Conservation (phyloP, 2,329 filamentous ascomycete species). For the Fusarium sp. region DNA sequence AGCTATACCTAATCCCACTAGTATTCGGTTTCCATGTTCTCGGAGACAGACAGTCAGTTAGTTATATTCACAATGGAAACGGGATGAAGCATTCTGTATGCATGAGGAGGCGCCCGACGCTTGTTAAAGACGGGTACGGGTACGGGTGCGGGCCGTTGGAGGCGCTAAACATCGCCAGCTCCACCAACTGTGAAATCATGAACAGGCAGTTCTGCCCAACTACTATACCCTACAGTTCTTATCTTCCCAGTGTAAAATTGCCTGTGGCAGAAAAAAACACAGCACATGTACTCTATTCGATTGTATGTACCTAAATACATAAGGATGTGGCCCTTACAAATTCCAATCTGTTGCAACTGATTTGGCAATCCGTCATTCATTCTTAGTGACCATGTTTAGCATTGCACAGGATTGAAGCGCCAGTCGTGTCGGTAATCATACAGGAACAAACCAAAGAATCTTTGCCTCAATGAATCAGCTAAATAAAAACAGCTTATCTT, state of each 20-base stretch:
- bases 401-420: too few species aligned
- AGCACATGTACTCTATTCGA: not conserved
- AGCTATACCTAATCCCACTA: not conserved
- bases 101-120: not conserved
- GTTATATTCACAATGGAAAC: not conserved
- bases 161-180: conserved; percentile 17
- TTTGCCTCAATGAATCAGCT: not conserved
- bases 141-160: conserved; percentile 29
- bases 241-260: not conserved
- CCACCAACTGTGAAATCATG: not conserved
- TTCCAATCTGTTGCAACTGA: too few species aligned
- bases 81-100: too few species aligned
- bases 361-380: not conserved
- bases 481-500: not conserved
- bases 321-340: not conserved
- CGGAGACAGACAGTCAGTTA: fast-evolving
- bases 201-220: not conserved
- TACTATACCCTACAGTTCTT: not conserved
- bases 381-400: not conserved
- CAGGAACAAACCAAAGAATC: not conserved
- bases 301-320: not conserved
- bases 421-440: not conserved
- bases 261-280: not conserved
- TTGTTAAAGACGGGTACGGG: not conserved
- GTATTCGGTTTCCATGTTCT: not conserved